Evolutionary conservation across 345 rosid species (phyloP), one percentile per base, ranked within the genome.

Genomic region (Eucalyptus tenuipes): DNA sequence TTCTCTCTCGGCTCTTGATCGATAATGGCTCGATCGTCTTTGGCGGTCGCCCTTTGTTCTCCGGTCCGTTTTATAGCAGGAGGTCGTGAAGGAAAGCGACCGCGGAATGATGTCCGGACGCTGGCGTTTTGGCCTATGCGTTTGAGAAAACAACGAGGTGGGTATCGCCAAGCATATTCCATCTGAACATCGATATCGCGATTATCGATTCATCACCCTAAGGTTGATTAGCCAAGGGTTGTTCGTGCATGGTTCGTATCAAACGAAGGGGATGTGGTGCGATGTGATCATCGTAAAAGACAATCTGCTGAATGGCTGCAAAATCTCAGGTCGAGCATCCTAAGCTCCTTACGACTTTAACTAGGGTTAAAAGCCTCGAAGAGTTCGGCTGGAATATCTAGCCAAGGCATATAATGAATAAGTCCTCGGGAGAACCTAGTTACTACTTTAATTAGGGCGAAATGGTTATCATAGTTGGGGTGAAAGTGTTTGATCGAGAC

Each of bases 91-190:
- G 59, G 61, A 86, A 42, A 31, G 88, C 48, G 48, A 53, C 40
- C n/a, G 6, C 24, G 47, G 45, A 37, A 59, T 66, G 85, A 82
- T 16, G 42, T 87, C 49, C 45, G 31, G 79, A n/a, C 2, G 44
- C 59, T 66, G 22, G 82, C 92, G 93, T 85, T 88, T 25, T 86
- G 86, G 75, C 2, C 90, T 52, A 88, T 49, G 89, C 9, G 7
- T 49, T 87, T 80, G 71, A 45, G 89, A 42, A 40, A 90, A 92
- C 37, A 88, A 86, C 91, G 89, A 91, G 92, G 92, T 52, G 49
- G 88, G 53, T n/a, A 44, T 64, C 49, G 20, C 40, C 33, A 87
- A 64, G 88, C 9, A 87, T 87, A 87, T 87, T 64, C 88, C 82
- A 25, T 44, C 37, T n/a, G 14, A 18, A 3, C 6, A 24, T 79